Percentiles rank a stretch among this genome's conserved stretches.
These are phyloP conservation scores for Syncephalastrum contaminatum DNA, from an alignment of 371 early-diverging fungal genomes.

Conservation along the genomic window DNA sequence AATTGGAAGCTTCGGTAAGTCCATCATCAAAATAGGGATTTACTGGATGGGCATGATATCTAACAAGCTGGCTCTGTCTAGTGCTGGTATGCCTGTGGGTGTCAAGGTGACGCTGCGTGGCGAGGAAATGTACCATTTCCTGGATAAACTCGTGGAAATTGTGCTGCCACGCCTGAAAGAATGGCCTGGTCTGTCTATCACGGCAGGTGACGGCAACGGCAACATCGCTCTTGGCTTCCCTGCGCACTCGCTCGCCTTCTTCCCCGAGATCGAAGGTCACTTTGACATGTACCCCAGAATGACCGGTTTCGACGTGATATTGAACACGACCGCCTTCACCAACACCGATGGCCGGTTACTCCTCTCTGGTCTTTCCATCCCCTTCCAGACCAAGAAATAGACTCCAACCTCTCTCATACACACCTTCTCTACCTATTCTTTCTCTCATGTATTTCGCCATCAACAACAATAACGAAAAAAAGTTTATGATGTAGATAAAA, in stretches of 20 bases:
- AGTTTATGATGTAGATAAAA: no score
- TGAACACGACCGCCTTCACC: slow-evolving; percentile 82
- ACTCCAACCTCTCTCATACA: neutral
- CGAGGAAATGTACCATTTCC: slow-evolving; percentile 87
- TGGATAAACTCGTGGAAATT: slow-evolving; percentile 92
- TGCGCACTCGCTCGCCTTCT: slow-evolving; percentile 81
- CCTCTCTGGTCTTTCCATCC: slow-evolving; percentile 88
- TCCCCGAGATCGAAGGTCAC: slow-evolving; percentile 95
- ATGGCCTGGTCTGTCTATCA: slow-evolving; percentile 79
- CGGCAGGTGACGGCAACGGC: slow-evolving; percentile 81
- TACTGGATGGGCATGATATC: neutral
- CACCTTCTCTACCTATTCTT: no score
- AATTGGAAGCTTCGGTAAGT: slow-evolving; percentile 80
- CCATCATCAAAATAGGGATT: no score
- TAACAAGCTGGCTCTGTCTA: slow-evolving; percentile 8
- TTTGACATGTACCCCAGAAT: slow-evolving; percentile 91
- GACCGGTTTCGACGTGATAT: slow-evolving; percentile 83
- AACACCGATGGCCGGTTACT: slow-evolving; percentile 83
- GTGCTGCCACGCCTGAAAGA: slow-evolving; percentile 94
- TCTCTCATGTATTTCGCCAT: no score
- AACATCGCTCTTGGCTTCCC: slow-evolving; percentile 84
- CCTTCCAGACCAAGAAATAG: slow-evolving; percentile 59
- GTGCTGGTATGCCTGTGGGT: slow-evolving; percentile 89
- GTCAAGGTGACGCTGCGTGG: slow-evolving; percentile 78
- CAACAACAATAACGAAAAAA: no score